Evolutionary conservation across 1,284 basidiomycete genomes (phyloP), one percentile per base, ranked within the genome.

Genomic region (Microbotryomycetes sp.): DNA sequence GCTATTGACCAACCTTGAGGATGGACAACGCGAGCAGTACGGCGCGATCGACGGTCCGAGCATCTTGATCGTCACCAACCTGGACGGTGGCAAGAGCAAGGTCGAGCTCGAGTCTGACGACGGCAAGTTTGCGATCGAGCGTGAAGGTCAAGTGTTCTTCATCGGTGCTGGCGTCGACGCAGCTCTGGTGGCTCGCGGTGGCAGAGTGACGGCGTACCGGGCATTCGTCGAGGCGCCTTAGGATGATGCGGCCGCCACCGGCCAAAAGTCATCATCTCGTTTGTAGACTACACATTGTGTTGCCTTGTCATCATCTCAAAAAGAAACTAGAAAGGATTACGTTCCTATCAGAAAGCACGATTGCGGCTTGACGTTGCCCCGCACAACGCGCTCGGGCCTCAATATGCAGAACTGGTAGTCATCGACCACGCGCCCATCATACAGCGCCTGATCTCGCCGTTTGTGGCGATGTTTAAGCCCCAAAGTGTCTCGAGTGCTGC

Each of bases 61-160:
- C 70, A 81, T 98, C 53, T 77, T 82, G 23, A 84, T 97, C 60
- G 82, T 87, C 23, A 88, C 88, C 0, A 79, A 82, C 24, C 91
- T 92, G 0, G 74, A 73, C 1, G 92, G 88, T 1, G 62, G 61
- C 24, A 65, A 80, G 0, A 77, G 71, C 13, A 73, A 27, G 75
- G 69, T 27, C 13, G 24, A 7, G 18, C 18, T 56, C 7, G 24
- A 15, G 27, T 15, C 41, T 4, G 46, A 53, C 4, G 64, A 52
- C 16, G 76, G 76, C 53, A 73, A 73, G 28, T 60, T 87, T 56
- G 75, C 79, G 16, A 67, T 91, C 15, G 74, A 75, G 30, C 53
- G 64, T 41, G 75, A 81, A 52, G 96, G 94, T 7, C 85, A 87
- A 63, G 89, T 92, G 29, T 78, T 88, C 63, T 97, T 97, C 71